Base-by-base conservation (phyloP, 108 stramenopile genomes). In the Pseudonitzschia delicatissima region DNA sequence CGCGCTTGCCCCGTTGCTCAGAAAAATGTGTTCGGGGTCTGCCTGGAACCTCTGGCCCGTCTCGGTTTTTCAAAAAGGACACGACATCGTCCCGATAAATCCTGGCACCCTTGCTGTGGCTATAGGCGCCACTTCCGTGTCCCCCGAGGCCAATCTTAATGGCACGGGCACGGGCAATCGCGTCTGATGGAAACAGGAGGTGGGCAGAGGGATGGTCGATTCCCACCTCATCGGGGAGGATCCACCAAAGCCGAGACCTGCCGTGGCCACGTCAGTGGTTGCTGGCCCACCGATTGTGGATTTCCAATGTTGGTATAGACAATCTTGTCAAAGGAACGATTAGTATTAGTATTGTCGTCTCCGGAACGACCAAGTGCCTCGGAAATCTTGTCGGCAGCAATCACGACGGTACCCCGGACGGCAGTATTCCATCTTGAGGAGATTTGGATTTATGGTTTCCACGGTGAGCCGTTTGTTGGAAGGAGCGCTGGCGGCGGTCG, bases 291-390 rank as follows among this genome's bases (percentile, higher is more conserved):
- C 2, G 96, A 85, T 37, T 98, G 98, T 21, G 98, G 98, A 81
- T 99, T 99, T 21, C 98, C 98, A 64, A 98, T 98, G 73, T 99
- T 98, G 69, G 96, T 98, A 69, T 92, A 93, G 36, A 98, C 77
- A 69, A 97, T 96, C 45, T 82, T 80, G 66, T 94, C 84, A 64
- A 91, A 94, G 7, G 84, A 82, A 32, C 77, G 82, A 35, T 67
- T 7, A 27, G 34, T 50, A 21, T 57, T 60, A 3, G 50, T 59
- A 29, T 52, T 57, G 15, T 62, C 40, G 32, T 23, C 13, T 17
- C 28, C 26, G 11, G 42, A 17, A 0, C 34, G 42, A 33, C 53
- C 20, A 5, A 88, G 69, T 51, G 88, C 77, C 13, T 76, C 79
- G 45, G 78, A 33, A 69, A 94, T 89, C 47, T 71, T 68, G 48